Conservation (phyloP, 345 rosid genomes). For the Gossypium rotundifolium region DNA sequence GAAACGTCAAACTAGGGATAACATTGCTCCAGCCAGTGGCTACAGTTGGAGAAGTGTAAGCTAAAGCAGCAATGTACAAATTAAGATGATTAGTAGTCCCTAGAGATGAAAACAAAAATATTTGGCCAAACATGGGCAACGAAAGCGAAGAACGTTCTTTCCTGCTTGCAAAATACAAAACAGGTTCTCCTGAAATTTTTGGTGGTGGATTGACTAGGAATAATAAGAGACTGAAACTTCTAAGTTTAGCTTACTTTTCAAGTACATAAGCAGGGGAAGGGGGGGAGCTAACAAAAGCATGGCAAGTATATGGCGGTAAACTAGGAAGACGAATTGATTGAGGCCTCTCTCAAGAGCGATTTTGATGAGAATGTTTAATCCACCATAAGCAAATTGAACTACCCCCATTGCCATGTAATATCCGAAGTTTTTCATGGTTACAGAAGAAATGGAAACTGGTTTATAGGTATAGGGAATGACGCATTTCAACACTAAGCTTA, state of each 20-base stretch:
- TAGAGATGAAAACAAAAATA: too few relatives aligned
- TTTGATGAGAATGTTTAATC: slow-evolving; percentile 37
- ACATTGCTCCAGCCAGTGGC: slow-evolving; percentile 41
- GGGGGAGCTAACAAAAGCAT: slow-evolving; percentile 28
- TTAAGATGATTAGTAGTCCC: too few relatives aligned
- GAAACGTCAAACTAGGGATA: slow-evolving; percentile 37
- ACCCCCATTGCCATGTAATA: slow-evolving; percentile 30
- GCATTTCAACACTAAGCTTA: neutral
- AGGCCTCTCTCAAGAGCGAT: slow-evolving; percentile 32
- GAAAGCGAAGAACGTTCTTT: too few relatives aligned
- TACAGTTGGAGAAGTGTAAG: slow-evolving; percentile 33
- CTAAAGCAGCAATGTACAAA: slow-evolving; percentile 32
- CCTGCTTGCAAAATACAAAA: too few relatives aligned
- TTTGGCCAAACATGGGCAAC: too few relatives aligned
- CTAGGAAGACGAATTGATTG: slow-evolving; percentile 32
- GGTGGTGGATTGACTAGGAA: too few relatives aligned
- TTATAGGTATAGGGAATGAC: neutral
- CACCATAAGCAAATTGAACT: slow-evolving; percentile 32
- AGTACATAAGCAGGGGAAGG: too few relatives aligned
- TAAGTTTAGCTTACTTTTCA: too few relatives aligned
- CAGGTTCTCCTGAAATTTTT: too few relatives aligned
- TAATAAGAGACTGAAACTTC: too few relatives aligned
- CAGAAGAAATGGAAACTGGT: neutral
- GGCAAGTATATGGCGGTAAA: slow-evolving; percentile 37
- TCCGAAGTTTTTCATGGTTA: neutral